phyloP scores from a whole-genome alignment of 2,329 filamentous ascomycete species.

The Claviceps sorghi region DNA sequence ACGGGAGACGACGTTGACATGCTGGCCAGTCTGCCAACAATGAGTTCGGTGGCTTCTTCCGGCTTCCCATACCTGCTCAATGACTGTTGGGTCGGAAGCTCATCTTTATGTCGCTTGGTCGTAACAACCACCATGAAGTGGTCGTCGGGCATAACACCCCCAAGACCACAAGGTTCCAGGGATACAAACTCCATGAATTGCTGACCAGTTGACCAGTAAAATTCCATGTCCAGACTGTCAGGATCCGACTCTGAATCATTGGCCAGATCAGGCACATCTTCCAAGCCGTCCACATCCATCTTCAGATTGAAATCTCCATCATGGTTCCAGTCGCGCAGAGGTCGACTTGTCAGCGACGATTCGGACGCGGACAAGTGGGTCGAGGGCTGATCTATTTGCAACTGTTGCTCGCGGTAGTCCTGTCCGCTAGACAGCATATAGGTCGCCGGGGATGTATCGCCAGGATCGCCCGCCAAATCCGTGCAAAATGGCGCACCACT shows the following conservation, averaged over 20 bases:
- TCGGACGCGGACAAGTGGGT: slow-evolving; percentile 33
- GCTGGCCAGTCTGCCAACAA: slow-evolving; percentile 27
- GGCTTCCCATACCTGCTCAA: slow-evolving; percentile 2
- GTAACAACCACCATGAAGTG: slow-evolving; percentile 45
- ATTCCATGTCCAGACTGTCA: slow-evolving; percentile 28
- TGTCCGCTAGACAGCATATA: slow-evolving; percentile 33
- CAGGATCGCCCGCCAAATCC: slow-evolving; percentile 57
- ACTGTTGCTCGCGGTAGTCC: slow-evolving; percentile 14
- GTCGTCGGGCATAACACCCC: slow-evolving; percentile 46
- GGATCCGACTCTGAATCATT: slow-evolving; percentile 21
- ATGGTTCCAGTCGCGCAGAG: slow-evolving; percentile 28
- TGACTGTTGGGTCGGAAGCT: no score
- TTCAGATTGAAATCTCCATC: slow-evolving; percentile 9
- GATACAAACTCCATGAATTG: slow-evolving; percentile 24
- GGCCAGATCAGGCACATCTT: slow-evolving; percentile 16
- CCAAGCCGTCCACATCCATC: slow-evolving; percentile 16
- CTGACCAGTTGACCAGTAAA: slow-evolving; percentile 29
- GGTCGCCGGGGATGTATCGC: slow-evolving; percentile 31
- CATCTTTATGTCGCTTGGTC: slow-evolving; percentile 27
- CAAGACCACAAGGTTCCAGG: slow-evolving; percentile 44
- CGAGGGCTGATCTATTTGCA: slow-evolving; percentile 10
- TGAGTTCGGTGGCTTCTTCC: slow-evolving; percentile 22
- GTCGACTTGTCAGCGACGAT: slow-evolving; percentile 33
- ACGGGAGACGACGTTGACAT: slow-evolving; percentile 27
- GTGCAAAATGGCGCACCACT: slow-evolving; percentile 67